These are phyloP conservation scores for Omphalea diandra DNA, from an alignment of 441 rosid species.

Conservation along the genomic window DNA sequence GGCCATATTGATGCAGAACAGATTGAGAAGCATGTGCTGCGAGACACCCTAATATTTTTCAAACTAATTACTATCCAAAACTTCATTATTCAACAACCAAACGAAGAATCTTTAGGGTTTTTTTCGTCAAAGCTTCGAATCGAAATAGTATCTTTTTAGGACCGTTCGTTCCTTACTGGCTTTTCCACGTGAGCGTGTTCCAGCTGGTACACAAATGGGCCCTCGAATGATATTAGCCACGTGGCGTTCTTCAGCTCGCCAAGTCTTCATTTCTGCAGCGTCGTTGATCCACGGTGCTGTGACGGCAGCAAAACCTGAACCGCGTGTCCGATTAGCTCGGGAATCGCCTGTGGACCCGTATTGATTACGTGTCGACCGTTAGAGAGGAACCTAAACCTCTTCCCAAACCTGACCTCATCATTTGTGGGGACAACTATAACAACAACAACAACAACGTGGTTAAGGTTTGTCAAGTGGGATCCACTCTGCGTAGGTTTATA, in stretches of 20 bases:
- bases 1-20: no score
- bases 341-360: slow-evolving; percentile 21
- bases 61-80: neutral
- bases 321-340: slow-evolving; percentile 29
- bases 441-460: neutral
- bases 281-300: slow-evolving; percentile 3
- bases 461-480: slow-evolving; percentile 8
- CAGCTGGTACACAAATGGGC: slow-evolving; percentile 11
- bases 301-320: slow-evolving; percentile 38
- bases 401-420: slow-evolving; percentile 21
- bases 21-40: no score
- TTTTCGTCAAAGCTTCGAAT: neutral
- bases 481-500: neutral
- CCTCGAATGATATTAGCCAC: neutral
- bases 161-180: no score
- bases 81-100: neutral
- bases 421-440: slow-evolving; percentile 21
- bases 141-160: neutral
- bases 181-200: slow-evolving; percentile 21
- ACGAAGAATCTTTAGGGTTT: neutral
- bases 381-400: slow-evolving; percentile 26
- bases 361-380: slow-evolving; percentile 44
- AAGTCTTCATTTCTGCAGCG: neutral
- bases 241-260: slow-evolving; percentile 16
- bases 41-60: no score